Evolutionary conservation across 1,284 basidiomycete genomes (phyloP).

Genomic region (Heterobasidion annosum): DNA sequence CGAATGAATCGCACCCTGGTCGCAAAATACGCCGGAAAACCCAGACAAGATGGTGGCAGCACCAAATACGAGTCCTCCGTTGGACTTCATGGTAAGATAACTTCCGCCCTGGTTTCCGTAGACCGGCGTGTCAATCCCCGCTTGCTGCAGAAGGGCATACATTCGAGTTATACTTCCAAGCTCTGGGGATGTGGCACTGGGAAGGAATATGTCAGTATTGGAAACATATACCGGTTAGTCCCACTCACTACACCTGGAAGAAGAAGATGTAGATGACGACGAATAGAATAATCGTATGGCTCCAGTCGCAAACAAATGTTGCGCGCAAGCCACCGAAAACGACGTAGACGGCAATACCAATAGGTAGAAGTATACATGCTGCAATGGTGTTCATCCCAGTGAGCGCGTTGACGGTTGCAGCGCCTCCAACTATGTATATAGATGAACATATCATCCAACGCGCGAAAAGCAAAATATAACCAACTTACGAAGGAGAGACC

Average conservation of each 20-base stretch:
- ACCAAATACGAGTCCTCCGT: constrained; percentile 46
- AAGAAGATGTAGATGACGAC: constrained; percentile 40
- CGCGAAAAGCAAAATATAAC: constrained; percentile 20
- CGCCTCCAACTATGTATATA: constrained; percentile 45
- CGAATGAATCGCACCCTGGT: constrained; percentile 27
- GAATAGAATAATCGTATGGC: constrained; percentile 36
- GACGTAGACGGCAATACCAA: constrained; percentile 35
- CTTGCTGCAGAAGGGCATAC: constrained; percentile 51
- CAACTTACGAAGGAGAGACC: constrained; percentile 38
- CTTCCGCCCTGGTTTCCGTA: constrained; percentile 59
- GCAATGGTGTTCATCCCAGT: constrained; percentile 82
- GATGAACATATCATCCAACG: constrained; percentile 3
- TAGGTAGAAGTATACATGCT: constrained; percentile 70
- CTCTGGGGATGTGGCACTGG: constrained; percentile 47
- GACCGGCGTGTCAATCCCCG: constrained; percentile 39
- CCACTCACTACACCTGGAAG: constrained; percentile 28
- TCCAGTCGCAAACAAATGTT: constrained; percentile 46
- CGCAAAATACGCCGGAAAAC: constrained; percentile 39
- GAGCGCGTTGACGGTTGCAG: constrained; percentile 70
- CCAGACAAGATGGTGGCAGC: constrained; percentile 34
- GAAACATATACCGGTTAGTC: not conserved
- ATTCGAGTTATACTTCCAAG: constrained; percentile 50
- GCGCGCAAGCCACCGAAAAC: constrained; percentile 43
- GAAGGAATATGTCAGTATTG: constrained; percentile 13
- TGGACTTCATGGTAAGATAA: constrained; percentile 61